phyloP scores from a whole-genome alignment of 768 basidiomycete genomes.

The Lyophyllum shimeji region DNA sequence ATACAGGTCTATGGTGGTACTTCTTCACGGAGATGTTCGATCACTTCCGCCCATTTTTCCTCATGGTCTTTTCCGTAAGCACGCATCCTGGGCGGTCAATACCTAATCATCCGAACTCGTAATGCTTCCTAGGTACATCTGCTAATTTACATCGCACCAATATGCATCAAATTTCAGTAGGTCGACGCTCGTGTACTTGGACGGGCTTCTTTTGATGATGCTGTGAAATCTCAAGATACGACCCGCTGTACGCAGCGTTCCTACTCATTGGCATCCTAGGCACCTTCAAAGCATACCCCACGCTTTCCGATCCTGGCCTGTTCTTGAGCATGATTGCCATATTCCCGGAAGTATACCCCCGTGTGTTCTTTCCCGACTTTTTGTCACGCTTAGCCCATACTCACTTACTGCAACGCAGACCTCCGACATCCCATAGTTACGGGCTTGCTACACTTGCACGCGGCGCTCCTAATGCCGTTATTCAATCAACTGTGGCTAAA shows the following conservation, averaged over 20 bases:
- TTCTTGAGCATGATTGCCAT: conserved; percentile 79
- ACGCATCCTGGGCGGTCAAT: neutral
- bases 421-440: conserved; percentile 86
- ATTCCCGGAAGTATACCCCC: conserved; percentile 82
- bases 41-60: conserved; percentile 93
- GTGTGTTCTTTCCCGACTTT: conserved; percentile 45
- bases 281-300: conserved; percentile 91
- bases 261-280: conserved; percentile 75
- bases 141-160: conserved; percentile 75
- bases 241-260: conserved; percentile 79
- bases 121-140: conserved; percentile 64
- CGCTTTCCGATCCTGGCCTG: conserved; percentile 84
- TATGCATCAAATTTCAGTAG: conserved; percentile 90
- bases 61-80: conserved; percentile 89
- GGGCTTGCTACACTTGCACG: conserved; percentile 77
- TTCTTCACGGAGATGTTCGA: conserved; percentile 99
- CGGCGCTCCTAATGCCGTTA: conserved; percentile 82
- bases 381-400: neutral
- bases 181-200: conserved; percentile 20
- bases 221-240: conserved; percentile 51
- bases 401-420: conserved; percentile 44
- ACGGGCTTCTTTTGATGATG: neutral
- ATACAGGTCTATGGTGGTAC: conserved; percentile 97
- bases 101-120: neutral
- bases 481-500: conserved; percentile 91